phyloP scores from a whole-genome alignment of 2,329 filamentous ascomycete genomes.

The Tolypocladium nubicola region DNA sequence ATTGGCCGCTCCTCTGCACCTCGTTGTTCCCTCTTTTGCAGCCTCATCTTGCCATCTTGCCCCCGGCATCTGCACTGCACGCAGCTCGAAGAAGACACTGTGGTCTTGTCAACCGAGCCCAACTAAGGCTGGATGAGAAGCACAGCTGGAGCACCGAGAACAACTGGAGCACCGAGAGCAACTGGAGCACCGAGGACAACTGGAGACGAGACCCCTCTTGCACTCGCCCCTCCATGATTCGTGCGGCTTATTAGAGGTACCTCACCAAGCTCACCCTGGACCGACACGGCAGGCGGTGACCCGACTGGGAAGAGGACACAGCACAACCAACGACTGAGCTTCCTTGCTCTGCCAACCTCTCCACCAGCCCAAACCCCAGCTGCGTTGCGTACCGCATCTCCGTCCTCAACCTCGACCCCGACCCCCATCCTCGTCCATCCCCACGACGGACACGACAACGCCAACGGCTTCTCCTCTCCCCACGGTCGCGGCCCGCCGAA shows the following conservation, averaged over 20 bases:
- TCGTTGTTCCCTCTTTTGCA: background rate
- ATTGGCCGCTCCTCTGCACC: background rate
- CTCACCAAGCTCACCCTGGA: background rate
- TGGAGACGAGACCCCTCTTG: background rate
- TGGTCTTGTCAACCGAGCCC: background rate
- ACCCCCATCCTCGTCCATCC: background rate
- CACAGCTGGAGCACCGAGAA: background rate
- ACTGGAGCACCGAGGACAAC: too few species aligned
- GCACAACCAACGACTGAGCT: background rate
- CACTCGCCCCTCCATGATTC: background rate
- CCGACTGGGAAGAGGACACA: constrained; percentile 4
- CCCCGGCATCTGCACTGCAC: background rate
- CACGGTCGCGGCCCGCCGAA: constrained; percentile 1
- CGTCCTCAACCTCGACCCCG: background rate
- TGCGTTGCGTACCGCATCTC: constrained; percentile 1
- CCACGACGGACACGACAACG: background rate
- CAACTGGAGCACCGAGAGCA: too few species aligned
- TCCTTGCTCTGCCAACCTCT: constrained; percentile 1
- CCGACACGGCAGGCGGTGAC: constrained; percentile 1
- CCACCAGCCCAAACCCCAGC: constrained; percentile 2
- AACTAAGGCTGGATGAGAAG: background rate
- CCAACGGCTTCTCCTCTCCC: constrained; percentile 3
- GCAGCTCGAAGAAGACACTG: background rate
- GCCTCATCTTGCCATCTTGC: background rate
- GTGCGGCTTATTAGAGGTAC: background rate